Evolutionary conservation across 208 protist species (phyloP).

Genomic region (Leishmania lainsoni): DNA sequence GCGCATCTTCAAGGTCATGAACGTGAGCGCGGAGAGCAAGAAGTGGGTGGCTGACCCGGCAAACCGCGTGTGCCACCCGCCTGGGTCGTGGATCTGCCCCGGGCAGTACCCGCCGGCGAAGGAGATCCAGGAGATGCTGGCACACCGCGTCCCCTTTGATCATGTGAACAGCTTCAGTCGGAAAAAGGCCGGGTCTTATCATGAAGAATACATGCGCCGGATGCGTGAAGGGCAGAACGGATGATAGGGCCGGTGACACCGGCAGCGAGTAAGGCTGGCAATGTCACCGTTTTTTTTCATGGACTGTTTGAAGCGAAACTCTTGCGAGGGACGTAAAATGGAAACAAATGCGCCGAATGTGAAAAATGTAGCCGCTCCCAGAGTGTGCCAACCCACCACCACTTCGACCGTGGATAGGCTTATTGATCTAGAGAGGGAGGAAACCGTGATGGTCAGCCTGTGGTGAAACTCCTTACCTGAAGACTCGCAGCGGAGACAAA

Average conservation of each 20-base stretch:
- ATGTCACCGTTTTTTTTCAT: not conserved
- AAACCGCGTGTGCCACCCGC: conserved; percentile 53
- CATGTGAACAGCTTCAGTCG: conserved; percentile 57
- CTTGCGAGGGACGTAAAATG: not conserved
- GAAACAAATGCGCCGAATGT: not conserved
- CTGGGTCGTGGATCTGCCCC: conserved; percentile 66
- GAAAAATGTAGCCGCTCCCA: not conserved
- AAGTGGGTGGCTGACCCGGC: conserved; percentile 59
- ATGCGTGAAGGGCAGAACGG: not conserved
- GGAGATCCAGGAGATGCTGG: conserved; percentile 69
- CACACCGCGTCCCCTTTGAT: conserved; percentile 52
- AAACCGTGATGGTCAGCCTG: not conserved
- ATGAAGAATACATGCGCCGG: conserved; percentile 52
- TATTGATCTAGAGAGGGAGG: not conserved
- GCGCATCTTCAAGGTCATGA: conserved; percentile 96
- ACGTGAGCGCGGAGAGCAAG: conserved; percentile 72
- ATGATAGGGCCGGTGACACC: not conserved
- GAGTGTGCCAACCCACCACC: not conserved
- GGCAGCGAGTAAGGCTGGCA: not conserved
- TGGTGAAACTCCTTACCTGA: not conserved
- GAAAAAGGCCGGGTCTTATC: conserved; percentile 44
- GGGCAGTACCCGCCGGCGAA: conserved; percentile 78
- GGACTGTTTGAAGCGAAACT: not conserved
- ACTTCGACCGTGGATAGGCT: not conserved
- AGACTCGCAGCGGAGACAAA: not conserved